phyloP scores from a whole-genome alignment of 306 rosid species.

The Hippophae gyantsensis region DNA sequence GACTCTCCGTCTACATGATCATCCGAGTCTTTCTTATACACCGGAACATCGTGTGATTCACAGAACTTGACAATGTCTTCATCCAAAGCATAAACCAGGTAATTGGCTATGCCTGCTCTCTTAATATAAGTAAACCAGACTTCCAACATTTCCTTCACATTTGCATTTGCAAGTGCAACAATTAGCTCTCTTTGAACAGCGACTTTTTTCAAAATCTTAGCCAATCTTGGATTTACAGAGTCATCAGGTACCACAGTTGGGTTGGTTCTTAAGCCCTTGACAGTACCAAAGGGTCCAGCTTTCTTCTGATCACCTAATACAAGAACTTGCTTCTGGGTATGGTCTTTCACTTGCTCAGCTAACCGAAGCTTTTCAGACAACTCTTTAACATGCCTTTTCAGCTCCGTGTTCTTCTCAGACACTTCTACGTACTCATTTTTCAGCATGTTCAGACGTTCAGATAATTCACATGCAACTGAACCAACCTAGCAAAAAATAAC shows the following conservation, averaged over 20 bases:
- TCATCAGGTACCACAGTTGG: conserved; percentile 67
- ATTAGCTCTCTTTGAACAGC: conserved; percentile 62
- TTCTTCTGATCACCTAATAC: conserved; percentile 52
- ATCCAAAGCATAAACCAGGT: conserved; percentile 79
- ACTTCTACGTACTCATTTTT: conserved; percentile 49
- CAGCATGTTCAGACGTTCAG: conserved; percentile 55
- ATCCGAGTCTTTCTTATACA: conserved; percentile 70
- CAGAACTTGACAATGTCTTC: conserved; percentile 47
- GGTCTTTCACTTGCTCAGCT: conserved; percentile 75
- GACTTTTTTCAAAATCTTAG: conserved; percentile 62
- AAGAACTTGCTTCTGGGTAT: conserved; percentile 73
- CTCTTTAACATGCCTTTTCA: conserved; percentile 54
- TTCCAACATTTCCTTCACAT: conserved; percentile 77
- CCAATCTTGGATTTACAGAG: conserved; percentile 77
- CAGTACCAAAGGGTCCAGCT: conserved; percentile 78
- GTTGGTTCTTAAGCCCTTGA: conserved; percentile 64
- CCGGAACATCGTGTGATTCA: conserved; percentile 53
- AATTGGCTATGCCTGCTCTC: conserved; percentile 63
- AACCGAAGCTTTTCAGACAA: conserved; percentile 51
- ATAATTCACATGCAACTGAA: conserved; percentile 53
- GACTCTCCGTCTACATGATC: conserved; percentile 32
- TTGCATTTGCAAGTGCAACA: conserved; percentile 80
- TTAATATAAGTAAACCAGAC: conserved; percentile 74
- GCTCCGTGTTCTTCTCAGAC: conserved; percentile 45
- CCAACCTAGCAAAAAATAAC: conserved; percentile 32